A percentile compares a stretch with the other conserved stretches of the same genome.
Evolutionary conservation across 768 basidiomycete genomes (phyloP).

Genomic region (Artomyces pyxidatus): DNA sequence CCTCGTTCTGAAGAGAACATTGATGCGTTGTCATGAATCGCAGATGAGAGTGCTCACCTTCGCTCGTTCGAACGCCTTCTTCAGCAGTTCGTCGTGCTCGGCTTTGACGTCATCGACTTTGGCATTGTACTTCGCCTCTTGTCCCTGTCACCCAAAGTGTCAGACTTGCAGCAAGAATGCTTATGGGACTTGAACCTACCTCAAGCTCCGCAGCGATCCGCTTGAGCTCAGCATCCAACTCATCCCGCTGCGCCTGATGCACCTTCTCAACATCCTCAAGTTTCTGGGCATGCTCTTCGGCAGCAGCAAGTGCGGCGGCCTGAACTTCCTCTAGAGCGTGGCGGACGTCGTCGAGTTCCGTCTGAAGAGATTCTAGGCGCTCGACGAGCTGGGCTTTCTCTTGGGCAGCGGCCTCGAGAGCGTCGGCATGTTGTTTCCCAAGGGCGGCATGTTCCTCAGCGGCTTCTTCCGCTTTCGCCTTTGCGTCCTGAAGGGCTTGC

Average conservation of each 20-base stretch:
- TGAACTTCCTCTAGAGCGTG: slow-evolving; percentile 37
- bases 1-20: slow-evolving; percentile 45
- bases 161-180: neutral
- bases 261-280: slow-evolving; percentile 46
- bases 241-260: slow-evolving; percentile 40
- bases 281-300: slow-evolving; percentile 38
- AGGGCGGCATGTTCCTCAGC: slow-evolving; percentile 31
- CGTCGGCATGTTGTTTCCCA: slow-evolving; percentile 36
- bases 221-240: slow-evolving; percentile 47
- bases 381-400: slow-evolving; percentile 20
- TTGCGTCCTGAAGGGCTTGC: slow-evolving; percentile 38
- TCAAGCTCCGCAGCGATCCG: slow-evolving; percentile 54
- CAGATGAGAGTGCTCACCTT: slow-evolving; percentile 41
- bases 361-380: slow-evolving; percentile 21
- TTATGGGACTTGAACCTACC: slow-evolving; percentile 38
- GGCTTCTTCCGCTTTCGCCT: slow-evolving; percentile 40
- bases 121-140: slow-evolving; percentile 59
- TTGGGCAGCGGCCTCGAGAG: slow-evolving; percentile 35
- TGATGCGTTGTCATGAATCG: slow-evolving; percentile 4
- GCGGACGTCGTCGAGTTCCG: slow-evolving; percentile 34
- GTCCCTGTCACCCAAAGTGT: slow-evolving; percentile 34
- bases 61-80: slow-evolving; percentile 69
- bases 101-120: slow-evolving; percentile 60
- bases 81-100: slow-evolving; percentile 52
- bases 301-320: slow-evolving; percentile 34